These are phyloP conservation scores for Phytopythium litorale DNA, from an alignment of 352 stramenopile species.

Conservation along the genomic window DNA sequence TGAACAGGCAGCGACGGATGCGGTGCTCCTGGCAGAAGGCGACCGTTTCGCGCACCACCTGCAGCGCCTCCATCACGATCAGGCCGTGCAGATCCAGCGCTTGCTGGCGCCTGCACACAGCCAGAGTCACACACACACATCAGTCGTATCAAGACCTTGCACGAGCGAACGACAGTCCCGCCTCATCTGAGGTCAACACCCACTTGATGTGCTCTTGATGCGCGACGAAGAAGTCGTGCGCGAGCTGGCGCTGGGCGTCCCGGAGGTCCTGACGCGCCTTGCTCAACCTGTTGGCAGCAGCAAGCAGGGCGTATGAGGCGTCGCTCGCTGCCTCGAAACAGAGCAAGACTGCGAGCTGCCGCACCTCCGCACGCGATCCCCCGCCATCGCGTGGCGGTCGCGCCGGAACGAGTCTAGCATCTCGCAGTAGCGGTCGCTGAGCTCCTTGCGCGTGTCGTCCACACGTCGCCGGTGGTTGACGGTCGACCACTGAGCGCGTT, in stretches of 20 bases:
- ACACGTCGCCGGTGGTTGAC: slow-evolving; percentile 51
- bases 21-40: slow-evolving; percentile 52
- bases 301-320: not conserved
- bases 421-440: slow-evolving; percentile 59
- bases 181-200: slow-evolving; percentile 4
- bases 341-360: slow-evolving; percentile 9
- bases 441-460: slow-evolving; percentile 39
- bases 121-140: not conserved
- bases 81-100: slow-evolving; percentile 64
- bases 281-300: slow-evolving; percentile 29
- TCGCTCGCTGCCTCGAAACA: no score
- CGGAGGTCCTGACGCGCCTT: slow-evolving; percentile 42
- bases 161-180: no score
- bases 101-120: slow-evolving; percentile 25
- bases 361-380: slow-evolving; percentile 55
- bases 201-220: slow-evolving; percentile 49
- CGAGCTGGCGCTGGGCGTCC: slow-evolving; percentile 58
- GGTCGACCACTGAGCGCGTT: slow-evolving; percentile 29
- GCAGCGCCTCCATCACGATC: slow-evolving; percentile 63
- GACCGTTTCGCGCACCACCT: slow-evolving; percentile 51
- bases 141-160: slow-evolving; percentile 11
- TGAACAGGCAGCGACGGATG: slow-evolving; percentile 58
- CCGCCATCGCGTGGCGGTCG: slow-evolving; percentile 44
- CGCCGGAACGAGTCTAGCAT: slow-evolving; percentile 56
- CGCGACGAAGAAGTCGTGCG: slow-evolving; percentile 52